Percentiles rank a stretch among this genome's conserved stretches.
phyloP scores from a whole-genome alignment of 306 rosid genomes.

The Vigna hirtella region DNA sequence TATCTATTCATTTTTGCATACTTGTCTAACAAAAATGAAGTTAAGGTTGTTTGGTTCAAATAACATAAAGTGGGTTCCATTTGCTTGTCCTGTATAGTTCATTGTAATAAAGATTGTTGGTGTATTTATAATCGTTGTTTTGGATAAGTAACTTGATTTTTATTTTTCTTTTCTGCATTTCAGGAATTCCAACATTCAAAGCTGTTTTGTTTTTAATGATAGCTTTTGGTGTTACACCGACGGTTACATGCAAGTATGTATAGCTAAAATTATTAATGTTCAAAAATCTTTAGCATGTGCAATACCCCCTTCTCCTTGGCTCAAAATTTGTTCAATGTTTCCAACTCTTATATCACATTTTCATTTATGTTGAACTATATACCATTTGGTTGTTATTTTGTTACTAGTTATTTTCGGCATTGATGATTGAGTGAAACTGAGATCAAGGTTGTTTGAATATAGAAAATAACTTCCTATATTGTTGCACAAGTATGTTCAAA shows the following conservation, averaged over 20 bases:
- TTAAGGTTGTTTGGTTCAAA: constrained; percentile 19
- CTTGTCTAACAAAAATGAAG: constrained; percentile 31
- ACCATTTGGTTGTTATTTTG: constrained; percentile 29
- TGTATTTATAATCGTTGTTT: constrained; percentile 21
- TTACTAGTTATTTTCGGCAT: constrained; percentile 13
- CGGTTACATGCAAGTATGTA: constrained; percentile 78
- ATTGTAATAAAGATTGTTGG: constrained; percentile 5
- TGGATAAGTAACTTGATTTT: constrained; percentile 29
- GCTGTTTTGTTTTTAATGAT: constrained; percentile 69
- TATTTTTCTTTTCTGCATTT: constrained; percentile 37
- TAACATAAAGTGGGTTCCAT: constrained; percentile 4
- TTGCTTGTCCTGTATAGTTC: constrained; percentile 27
- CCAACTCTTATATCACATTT: neutral
- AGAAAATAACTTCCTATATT: constrained; percentile 14
- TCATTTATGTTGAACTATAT: constrained; percentile 22
- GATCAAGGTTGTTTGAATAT: constrained; percentile 14
- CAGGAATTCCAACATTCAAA: constrained; percentile 67
- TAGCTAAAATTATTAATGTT: constrained; percentile 29
- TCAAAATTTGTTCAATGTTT: constrained; percentile 13
- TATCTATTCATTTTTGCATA: neutral
- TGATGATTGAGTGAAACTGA: constrained; percentile 11
- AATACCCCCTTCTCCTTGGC: constrained; percentile 7
- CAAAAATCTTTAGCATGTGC: constrained; percentile 14
- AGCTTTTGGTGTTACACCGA: constrained; percentile 81
- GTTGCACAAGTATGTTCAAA: neutral